phyloP scores from a whole-genome alignment of 2,329 filamentous ascomycete genomes.

The Tricladium varicosporioides region DNA sequence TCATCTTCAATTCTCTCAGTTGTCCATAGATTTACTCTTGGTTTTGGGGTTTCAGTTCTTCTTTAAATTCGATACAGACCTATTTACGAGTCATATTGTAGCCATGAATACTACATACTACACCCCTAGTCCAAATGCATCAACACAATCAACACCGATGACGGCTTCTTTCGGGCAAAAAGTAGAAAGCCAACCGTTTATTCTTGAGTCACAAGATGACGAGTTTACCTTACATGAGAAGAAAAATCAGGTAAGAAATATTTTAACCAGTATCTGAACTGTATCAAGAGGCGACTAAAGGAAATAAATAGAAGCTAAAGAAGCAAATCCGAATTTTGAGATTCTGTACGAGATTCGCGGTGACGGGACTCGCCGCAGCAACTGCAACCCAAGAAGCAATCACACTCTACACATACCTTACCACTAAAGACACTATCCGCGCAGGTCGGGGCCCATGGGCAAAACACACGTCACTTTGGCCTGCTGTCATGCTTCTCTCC shows the following conservation, averaged over 20 bases:
- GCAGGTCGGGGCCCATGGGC: conserved; percentile 18
- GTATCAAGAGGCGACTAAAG: too few relatives aligned
- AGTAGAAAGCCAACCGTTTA: background rate
- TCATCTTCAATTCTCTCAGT: too few relatives aligned
- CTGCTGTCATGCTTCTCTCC: conserved; percentile 17
- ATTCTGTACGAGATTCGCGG: conserved; percentile 11
- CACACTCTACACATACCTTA: conserved; percentile 12
- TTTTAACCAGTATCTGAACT: too few relatives aligned
- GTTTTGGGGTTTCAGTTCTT: too few relatives aligned
- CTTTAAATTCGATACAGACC: too few relatives aligned
- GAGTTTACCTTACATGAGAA: too few relatives aligned
- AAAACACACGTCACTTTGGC: conserved; percentile 15
- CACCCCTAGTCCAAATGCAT: background rate
- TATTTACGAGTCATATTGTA: too few relatives aligned
- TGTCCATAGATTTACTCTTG: too few relatives aligned
- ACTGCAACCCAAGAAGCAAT: conserved; percentile 14
- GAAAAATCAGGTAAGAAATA: too few relatives aligned
- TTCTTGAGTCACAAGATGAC: background rate
- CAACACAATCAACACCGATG: background rate
- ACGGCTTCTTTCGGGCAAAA: background rate
- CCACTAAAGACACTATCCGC: conserved; percentile 6
- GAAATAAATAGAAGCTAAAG: conserved; percentile 6
- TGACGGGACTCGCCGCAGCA: conserved; percentile 13
- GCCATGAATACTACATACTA: background rate
- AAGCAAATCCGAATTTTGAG: conserved; percentile 13